Percentiles rank a stretch among this genome's conserved stretches.
Conservation (phyloP, 495 filamentous ascomycete genomes). For the Durotheca rogersii region DNA sequence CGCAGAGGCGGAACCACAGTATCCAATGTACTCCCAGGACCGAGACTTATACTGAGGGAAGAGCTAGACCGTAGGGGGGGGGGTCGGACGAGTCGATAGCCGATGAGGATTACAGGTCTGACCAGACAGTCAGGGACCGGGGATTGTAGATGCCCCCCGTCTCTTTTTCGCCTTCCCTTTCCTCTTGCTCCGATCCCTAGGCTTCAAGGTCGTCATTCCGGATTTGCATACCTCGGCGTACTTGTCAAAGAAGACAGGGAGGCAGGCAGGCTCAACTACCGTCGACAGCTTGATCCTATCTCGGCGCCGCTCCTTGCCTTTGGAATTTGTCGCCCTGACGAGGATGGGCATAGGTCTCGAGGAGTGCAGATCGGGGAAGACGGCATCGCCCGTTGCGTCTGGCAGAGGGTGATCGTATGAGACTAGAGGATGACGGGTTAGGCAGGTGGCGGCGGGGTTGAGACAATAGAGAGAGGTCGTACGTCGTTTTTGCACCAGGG, state of each 20-base stretch:
- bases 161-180: slow-evolving; percentile 80
- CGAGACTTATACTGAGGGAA: no score
- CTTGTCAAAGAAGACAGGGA: slow-evolving; percentile 76
- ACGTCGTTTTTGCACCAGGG: slow-evolving; percentile 83
- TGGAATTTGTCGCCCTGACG: slow-evolving; percentile 81
- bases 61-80: no score
- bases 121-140: slow-evolving; percentile 4
- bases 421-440: slow-evolving; percentile 29
- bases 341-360: slow-evolving; percentile 65
- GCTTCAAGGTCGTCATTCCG: slow-evolving; percentile 86
- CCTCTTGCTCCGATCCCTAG: slow-evolving; percentile 78
- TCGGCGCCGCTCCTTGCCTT: slow-evolving; percentile 50
- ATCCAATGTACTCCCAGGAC: no score
- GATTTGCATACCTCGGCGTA: slow-evolving; percentile 93
- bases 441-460: slow-evolving; percentile 23
- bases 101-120: background rate
- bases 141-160: slow-evolving; percentile 50
- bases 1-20: no score
- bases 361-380: slow-evolving; percentile 56
- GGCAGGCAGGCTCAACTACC: slow-evolving; percentile 68
- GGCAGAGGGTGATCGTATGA: slow-evolving; percentile 35
- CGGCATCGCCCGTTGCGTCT: slow-evolving; percentile 36
- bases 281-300: slow-evolving; percentile 82
- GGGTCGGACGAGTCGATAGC: background rate
- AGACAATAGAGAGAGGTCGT: slow-evolving; percentile 23